Percentiles rank a stretch among this genome's conserved stretches.
Conservation (phyloP, 2,329 filamentous ascomycete genomes). For the Aspergillus proliferans region DNA sequence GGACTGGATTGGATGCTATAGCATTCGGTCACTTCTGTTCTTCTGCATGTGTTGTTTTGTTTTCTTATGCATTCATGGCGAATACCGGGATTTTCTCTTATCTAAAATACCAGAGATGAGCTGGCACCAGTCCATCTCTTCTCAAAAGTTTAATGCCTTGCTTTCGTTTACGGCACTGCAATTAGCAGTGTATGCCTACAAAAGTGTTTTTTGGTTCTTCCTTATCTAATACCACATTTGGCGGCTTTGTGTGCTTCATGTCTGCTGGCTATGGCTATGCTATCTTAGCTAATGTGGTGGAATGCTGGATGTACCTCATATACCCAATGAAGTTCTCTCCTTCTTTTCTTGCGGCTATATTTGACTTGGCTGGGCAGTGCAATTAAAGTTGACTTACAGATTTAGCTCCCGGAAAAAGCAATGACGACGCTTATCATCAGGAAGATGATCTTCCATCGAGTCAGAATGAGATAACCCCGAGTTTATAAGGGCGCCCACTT, state of each 20-base stretch:
- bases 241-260: neutral
- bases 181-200: neutral
- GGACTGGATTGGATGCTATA: conserved; percentile 82
- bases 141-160: conserved; percentile 8
- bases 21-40: conserved; percentile 8
- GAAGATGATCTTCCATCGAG: neutral
- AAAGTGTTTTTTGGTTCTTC: neutral
- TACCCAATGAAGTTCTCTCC: neutral
- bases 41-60: conserved; percentile 3
- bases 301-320: neutral
- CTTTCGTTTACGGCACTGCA: too few relatives aligned
- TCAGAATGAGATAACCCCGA: too few relatives aligned
- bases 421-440: neutral
- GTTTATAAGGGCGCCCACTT: too few relatives aligned
- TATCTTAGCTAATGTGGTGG: neutral
- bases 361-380: neutral
- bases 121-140: neutral
- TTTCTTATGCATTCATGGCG: conserved; percentile 17
- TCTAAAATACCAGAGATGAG: neutral
- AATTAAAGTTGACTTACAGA: neutral
- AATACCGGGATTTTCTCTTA: conserved; percentile 14
- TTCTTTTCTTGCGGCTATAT: neutral
- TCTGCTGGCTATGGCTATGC: neutral
- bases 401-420: neutral
- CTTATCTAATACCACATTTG: neutral